Conservation (phyloP, 1,139 yeast genomes). For the Sugiyamaella paludigena region DNA sequence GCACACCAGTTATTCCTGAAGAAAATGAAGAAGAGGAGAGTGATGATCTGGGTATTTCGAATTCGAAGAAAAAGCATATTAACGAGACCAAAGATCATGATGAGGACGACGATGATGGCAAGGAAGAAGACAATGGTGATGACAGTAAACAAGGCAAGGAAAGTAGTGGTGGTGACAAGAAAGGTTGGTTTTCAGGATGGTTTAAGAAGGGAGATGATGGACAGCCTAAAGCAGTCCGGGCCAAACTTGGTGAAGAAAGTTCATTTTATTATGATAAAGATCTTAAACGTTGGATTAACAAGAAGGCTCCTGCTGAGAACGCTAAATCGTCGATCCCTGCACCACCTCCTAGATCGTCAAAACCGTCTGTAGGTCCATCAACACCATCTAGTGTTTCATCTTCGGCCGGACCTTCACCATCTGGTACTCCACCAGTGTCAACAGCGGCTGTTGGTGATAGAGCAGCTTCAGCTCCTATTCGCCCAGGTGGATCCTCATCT, state of each 20-base stretch:
- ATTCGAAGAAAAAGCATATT: conserved; percentile 25
- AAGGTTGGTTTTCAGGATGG: conserved; percentile 55
- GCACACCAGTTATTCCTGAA: conserved; percentile 22
- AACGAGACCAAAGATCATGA: conserved; percentile 17
- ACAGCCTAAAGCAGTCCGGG: conserved; percentile 72
- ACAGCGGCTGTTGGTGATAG: conserved; percentile 12
- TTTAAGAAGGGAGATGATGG: conserved; percentile 45
- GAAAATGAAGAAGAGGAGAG: conserved; percentile 32
- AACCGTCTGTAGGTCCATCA: conserved; percentile 27
- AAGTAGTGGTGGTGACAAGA: conserved; percentile 24
- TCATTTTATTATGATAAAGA: conserved; percentile 79
- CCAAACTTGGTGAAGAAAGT: conserved; percentile 81
- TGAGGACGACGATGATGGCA: conserved; percentile 25
- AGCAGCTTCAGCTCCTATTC: conserved; percentile 5
- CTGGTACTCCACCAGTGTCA: conserved; percentile 18
- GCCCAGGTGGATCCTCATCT: not conserved
- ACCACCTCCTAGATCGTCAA: conserved; percentile 61
- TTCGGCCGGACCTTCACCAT: conserved; percentile 24
- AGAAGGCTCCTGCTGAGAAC: conserved; percentile 69
- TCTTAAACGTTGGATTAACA: conserved; percentile 83
- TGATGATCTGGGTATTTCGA: conserved; percentile 4
- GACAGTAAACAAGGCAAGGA: conserved; percentile 23
- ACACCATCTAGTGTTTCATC: conserved; percentile 23
- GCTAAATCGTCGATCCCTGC: conserved; percentile 60
- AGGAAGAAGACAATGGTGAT: conserved; percentile 15